A percentile compares a stretch with the other conserved stretches of the same genome.
These are phyloP conservation scores for Backusella psychrophila DNA, from an alignment of 192 early-diverging fungal genomes.

Conservation along the genomic window DNA sequence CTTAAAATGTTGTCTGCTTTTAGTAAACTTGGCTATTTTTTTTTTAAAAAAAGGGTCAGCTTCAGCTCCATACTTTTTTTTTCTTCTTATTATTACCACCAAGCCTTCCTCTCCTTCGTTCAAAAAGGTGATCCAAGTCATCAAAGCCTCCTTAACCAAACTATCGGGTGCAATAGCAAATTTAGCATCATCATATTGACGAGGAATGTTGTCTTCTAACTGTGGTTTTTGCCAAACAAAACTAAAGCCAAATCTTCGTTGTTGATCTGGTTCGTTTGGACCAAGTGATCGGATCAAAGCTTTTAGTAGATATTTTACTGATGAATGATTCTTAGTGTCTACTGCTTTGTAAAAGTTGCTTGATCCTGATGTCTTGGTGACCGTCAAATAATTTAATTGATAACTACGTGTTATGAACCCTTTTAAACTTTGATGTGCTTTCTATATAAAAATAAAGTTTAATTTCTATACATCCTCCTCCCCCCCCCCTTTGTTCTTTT, in stretches of 20 bases:
- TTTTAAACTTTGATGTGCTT: slow-evolving; percentile 1
- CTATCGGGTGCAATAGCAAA: slow-evolving; percentile 4
- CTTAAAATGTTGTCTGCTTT: slow-evolving; percentile 10
- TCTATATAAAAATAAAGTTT: background rate
- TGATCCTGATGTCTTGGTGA: background rate
- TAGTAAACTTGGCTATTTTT: slow-evolving; percentile 12
- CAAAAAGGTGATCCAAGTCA: slow-evolving; percentile 3
- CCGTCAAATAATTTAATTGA: background rate
- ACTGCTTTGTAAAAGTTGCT: background rate
- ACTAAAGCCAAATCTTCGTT: slow-evolving; percentile 1
- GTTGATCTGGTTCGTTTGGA: background rate
- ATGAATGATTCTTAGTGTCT: background rate
- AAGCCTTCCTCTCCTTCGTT: slow-evolving; percentile 1
- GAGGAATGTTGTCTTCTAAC: background rate
- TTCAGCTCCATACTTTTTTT: background rate
- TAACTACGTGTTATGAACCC: slow-evolving; percentile 4
- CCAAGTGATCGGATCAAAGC: background rate
- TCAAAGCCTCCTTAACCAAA: slow-evolving; percentile 9
- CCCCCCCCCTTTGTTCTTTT: background rate
- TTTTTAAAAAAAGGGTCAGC: background rate
- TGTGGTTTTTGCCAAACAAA: slow-evolving; percentile 4
- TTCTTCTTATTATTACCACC: background rate
- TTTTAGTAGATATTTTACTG: background rate
- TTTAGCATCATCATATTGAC: slow-evolving; percentile 16
- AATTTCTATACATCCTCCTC: background rate